Evolutionary conservation across 352 stramenopile species (phyloP).

Genomic region (Phytophthora brassicae): DNA sequence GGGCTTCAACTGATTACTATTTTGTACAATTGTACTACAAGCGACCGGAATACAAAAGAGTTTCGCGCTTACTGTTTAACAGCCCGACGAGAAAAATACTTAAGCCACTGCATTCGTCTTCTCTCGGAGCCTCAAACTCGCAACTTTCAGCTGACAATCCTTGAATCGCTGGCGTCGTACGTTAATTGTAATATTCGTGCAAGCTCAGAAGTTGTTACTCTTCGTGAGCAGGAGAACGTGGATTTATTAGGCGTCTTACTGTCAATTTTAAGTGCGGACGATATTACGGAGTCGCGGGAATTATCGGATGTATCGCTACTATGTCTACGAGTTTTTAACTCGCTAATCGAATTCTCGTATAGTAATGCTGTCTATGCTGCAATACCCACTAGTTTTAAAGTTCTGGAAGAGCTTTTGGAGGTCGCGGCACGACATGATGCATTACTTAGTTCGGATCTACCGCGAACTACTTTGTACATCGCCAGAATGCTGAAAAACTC

Average conservation of each 20-base stretch:
- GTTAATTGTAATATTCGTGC: slow-evolving; percentile 10
- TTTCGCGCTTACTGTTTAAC: slow-evolving; percentile 10
- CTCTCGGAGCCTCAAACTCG: neutral
- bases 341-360: slow-evolving; percentile 21
- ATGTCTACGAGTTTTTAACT: slow-evolving; percentile 13
- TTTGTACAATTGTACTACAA: neutral
- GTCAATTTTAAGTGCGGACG: neutral
- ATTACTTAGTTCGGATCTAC: slow-evolving; percentile 1
- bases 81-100: slow-evolving; percentile 8
- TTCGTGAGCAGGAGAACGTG: slow-evolving; percentile 6
- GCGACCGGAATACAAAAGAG: neutral
- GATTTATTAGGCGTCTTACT: slow-evolving; percentile 21
- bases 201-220: slow-evolving; percentile 8
- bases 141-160: neutral
- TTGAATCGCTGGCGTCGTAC: slow-evolving; percentile 12
- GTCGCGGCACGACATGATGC: neutral
- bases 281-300: neutral
- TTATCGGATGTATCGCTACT: neutral
- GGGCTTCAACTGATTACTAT: slow-evolving; percentile 3
- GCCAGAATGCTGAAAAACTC: slow-evolving; percentile 5
- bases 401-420: neutral
- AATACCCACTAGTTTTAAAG: neutral
- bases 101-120: slow-evolving; percentile 13
- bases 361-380: slow-evolving; percentile 12
- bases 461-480: slow-evolving; percentile 3